Evolutionary conservation across 352 stramenopile species (phyloP).

Genomic region (Achlya hypogyna): DNA sequence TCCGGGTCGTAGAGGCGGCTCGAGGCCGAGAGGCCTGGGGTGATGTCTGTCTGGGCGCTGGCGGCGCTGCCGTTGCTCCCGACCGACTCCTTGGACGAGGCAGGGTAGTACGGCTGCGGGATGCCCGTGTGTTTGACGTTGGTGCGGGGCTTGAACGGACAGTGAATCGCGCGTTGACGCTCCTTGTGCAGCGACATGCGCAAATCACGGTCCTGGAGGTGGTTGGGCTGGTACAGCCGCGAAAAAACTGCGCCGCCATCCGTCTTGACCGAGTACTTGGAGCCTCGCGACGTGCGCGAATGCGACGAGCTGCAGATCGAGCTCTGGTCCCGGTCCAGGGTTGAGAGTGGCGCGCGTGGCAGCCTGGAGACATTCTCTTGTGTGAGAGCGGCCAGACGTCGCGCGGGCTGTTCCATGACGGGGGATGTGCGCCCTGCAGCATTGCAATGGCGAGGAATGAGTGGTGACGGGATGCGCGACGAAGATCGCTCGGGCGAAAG

Average conservation of each 20-base stretch:
- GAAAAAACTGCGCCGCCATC: constrained; percentile 76
- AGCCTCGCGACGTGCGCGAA: constrained; percentile 40
- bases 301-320: constrained; percentile 66
- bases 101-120: constrained; percentile 25
- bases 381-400: constrained; percentile 50
- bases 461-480: constrained; percentile 6
- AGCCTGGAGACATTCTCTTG: constrained; percentile 73
- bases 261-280: constrained; percentile 36
- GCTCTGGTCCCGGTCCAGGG: constrained; percentile 32
- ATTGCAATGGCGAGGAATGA: constrained; percentile 11
- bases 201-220: constrained; percentile 64
- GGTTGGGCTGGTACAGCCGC: constrained; percentile 73
- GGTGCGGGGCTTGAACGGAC: constrained; percentile 48
- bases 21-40: constrained; percentile 38
- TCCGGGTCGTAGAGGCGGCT: constrained; percentile 79
- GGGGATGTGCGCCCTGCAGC: not conserved
- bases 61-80: constrained; percentile 44
- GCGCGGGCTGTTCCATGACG: not conserved
- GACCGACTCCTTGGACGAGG: constrained; percentile 58
- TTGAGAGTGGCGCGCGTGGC: constrained; percentile 29
- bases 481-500: not conserved
- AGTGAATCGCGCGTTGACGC: constrained; percentile 49
- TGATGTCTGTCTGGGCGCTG: constrained; percentile 69
- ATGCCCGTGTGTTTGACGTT: constrained; percentile 27
- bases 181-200: constrained; percentile 23